Evolutionary conservation across 2,329 filamentous ascomycete genomes (phyloP), one percentile per base, ranked within the genome.

Genomic region (Fusarium drepaniforme): DNA sequence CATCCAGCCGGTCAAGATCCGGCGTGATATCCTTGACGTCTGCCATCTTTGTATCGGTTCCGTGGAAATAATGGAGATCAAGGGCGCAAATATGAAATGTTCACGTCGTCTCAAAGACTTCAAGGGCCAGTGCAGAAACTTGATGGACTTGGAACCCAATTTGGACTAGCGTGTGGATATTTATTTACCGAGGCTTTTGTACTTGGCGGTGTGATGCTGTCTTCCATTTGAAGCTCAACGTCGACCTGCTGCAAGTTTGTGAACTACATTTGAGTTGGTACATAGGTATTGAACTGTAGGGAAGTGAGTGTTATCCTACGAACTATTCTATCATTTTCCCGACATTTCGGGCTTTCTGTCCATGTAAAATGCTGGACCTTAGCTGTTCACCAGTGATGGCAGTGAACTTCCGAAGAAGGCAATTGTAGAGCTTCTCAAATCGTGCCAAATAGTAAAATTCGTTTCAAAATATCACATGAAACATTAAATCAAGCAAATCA

Each of bases 1-100:
- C 89, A 75, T 95, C 92, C 62, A 98, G 90, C 81, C 92, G 89
- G 78, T 93, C 91, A 61, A 97, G 86, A 62, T 94, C 89, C 35
- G 92, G 90, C 12, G 88, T 84, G 64, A 97, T 87, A 79, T 93
- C 88, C 60, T 85, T 85, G 56, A 85, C 81, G 74, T 83, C 82
- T 38, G 83, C 70, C 85, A 86, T 86, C n/a, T 58, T 77, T 35
- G 30, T 25, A 33, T 30, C 49, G 65, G 37, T 66, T 59, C 57
- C 28, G 66, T 16, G 53, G 9, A 42, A 57, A 28, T 44, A n/a
- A n/a, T 38, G 57, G 57, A 46, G 56, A 60, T 42, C 51, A 64
- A 59, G 67, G 51, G 51, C 57, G 64, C 53, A 65, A 67, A 21
- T 44, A 64, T 70, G 71, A 42, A 63, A 68, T 68, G 56, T 64